These are phyloP conservation scores for Cornus florida DNA, from an alignment of 148 eudicot genomes.

Conservation along the genomic window DNA sequence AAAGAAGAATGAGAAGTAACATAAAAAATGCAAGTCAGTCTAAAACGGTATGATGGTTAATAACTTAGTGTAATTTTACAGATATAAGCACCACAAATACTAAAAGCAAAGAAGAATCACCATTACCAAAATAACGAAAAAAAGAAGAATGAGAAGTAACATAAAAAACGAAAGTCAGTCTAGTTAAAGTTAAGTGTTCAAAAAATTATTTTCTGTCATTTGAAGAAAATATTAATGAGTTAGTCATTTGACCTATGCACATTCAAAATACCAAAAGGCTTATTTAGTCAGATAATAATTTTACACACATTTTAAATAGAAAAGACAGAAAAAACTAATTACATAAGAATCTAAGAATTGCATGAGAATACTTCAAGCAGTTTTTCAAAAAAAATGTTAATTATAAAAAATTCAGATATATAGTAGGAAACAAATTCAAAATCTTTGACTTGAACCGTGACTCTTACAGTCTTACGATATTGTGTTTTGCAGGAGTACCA, in stretches of 20 bases:
- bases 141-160: neutral
- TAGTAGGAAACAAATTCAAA: neutral
- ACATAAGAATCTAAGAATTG: too few species aligned
- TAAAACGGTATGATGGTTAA: slow-evolving; percentile 23
- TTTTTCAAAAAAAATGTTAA: neutral
- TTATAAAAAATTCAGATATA: neutral
- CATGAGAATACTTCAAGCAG: neutral
- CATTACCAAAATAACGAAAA: neutral
- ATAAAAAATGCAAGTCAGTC: neutral
- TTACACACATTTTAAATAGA: too few species aligned
- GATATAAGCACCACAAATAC: neutral
- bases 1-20: neutral
- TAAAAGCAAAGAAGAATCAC: neutral
- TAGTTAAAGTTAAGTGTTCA: slow-evolving; percentile 1
- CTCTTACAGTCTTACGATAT: too few species aligned
- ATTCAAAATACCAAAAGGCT: neutral
- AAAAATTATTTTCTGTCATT: neutral
- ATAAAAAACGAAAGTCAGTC: neutral
- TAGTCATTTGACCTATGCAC: neutral
- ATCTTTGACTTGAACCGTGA: too few species aligned
- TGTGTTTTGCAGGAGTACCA: neutral
- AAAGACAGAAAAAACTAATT: too few species aligned
- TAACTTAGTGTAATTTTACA: neutral
- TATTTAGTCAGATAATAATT: neutral
- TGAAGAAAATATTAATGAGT: neutral